phyloP scores from a whole-genome alignment of 371 early-diverging fungal genomes.

The Polyrhizophydium stewartii region DNA sequence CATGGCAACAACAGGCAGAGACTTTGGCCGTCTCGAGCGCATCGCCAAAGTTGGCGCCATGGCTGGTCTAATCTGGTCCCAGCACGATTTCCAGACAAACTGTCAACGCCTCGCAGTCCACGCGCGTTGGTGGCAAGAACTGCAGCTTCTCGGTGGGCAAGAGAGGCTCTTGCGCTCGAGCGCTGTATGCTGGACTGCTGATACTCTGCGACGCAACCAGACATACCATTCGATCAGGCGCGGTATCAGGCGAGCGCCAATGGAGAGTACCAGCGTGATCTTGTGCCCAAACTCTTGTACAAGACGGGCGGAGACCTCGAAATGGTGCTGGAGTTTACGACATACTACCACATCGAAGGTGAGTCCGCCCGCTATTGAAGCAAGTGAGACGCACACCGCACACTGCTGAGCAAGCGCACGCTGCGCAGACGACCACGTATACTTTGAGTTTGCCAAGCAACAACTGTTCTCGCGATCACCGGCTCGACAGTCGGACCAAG shows the following conservation, averaged over 20 bases:
- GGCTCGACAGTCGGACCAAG: background rate
- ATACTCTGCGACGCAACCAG: conserved; percentile 7
- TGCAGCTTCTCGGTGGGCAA: conserved; percentile 35
- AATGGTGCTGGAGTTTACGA: conserved; percentile 41
- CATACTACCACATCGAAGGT: conserved; percentile 38
- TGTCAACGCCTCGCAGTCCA: conserved; percentile 36
- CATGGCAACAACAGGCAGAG: conserved; percentile 28
- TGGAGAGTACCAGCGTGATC: conserved; percentile 31
- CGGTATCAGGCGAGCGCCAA: conserved; percentile 17
- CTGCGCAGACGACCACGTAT: conserved; percentile 35
- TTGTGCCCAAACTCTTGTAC: conserved; percentile 31
- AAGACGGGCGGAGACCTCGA: conserved; percentile 38
- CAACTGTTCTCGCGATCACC: conserved; percentile 16
- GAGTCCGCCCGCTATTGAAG: background rate
- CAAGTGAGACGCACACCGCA: background rate
- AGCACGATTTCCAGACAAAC: conserved; percentile 31
- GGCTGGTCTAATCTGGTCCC: conserved; percentile 38
- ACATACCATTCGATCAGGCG: conserved; percentile 38
- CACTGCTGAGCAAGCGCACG: background rate
- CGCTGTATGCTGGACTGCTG: background rate
- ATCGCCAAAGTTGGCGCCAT: conserved; percentile 38
- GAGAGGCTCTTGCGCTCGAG: background rate
- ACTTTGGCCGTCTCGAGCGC: conserved; percentile 35
- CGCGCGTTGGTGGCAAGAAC: conserved; percentile 49
- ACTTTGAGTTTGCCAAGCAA: conserved; percentile 31